Evolutionary conservation across 108 stramenopile species (phyloP).

Genomic region (Fragilaria radians): DNA sequence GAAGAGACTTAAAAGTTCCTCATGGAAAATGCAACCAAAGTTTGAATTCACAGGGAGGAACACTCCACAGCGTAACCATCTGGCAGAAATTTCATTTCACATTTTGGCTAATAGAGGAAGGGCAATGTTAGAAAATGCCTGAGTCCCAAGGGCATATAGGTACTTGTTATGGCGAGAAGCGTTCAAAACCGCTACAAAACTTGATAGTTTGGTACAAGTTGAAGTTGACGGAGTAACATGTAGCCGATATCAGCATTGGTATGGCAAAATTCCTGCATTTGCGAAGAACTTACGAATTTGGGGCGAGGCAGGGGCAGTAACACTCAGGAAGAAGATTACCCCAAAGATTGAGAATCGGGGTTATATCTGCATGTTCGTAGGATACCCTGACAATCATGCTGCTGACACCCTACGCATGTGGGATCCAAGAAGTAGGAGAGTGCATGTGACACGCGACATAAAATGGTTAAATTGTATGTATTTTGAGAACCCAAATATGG

Average conservation of each 20-base stretch:
- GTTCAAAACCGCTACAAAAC: slow-evolving; percentile 2
- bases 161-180: slow-evolving; percentile 6
- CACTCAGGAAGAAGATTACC: neutral
- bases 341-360: no score
- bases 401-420: no score
- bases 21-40: slow-evolving; percentile 15
- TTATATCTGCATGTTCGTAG: no score
- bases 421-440: no score
- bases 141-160: neutral
- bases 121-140: slow-evolving; percentile 1
- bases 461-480: slow-evolving; percentile 33
- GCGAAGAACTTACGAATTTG: slow-evolving; percentile 10
- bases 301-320: no score
- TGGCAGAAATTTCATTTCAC: slow-evolving; percentile 22
- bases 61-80: no score
- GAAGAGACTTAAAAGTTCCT: neutral
- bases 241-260: slow-evolving; percentile 9
- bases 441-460: slow-evolving; percentile 18
- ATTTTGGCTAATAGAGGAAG: slow-evolving; percentile 4
- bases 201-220: slow-evolving; percentile 13
- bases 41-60: slow-evolving; percentile 17
- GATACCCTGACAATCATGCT: no score
- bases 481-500: slow-evolving; percentile 3
- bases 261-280: slow-evolving; percentile 9
- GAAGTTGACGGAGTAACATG: slow-evolving; percentile 3